Percentiles rank a stretch among this genome's conserved stretches.
Evolutionary conservation across 352 stramenopile species (phyloP).

Genomic region (Thalassiosira exigua): DNA sequence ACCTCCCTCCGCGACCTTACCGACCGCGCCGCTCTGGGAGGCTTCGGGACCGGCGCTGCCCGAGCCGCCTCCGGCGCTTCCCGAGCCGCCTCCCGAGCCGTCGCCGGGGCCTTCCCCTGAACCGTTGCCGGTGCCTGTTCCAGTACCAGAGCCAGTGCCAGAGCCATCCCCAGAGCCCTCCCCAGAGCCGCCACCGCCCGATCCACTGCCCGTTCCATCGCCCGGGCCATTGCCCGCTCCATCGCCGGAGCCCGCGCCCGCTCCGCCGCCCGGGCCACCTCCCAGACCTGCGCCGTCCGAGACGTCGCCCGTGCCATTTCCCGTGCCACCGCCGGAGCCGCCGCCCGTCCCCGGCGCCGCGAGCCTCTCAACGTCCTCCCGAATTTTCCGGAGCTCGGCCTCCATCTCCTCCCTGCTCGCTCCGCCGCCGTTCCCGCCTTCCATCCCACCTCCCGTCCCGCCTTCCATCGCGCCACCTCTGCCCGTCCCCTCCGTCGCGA

Average conservation of each 20-base stretch:
- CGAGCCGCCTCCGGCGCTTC: too few relatives aligned
- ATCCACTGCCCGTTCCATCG: background rate
- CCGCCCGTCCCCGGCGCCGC: background rate
- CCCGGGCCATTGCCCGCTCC: background rate
- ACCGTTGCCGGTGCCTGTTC: background rate
- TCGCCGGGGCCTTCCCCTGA: background rate
- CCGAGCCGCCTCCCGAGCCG: too few relatives aligned
- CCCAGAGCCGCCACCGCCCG: background rate
- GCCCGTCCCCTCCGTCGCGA: too few relatives aligned
- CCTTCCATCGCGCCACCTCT: too few relatives aligned
- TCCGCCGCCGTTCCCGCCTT: background rate
- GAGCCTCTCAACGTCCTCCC: slow-evolving; percentile 14
- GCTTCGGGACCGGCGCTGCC: too few relatives aligned
- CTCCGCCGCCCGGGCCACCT: background rate
- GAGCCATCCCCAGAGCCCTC: background rate
- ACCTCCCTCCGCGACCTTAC: too few relatives aligned
- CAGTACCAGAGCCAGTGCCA: background rate
- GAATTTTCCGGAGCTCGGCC: background rate
- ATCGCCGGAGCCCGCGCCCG: background rate
- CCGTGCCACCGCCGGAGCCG: background rate
- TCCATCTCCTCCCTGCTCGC: slow-evolving; percentile 8
- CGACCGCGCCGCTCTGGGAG: too few relatives aligned
- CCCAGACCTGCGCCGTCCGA: background rate
- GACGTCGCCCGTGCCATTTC: background rate
- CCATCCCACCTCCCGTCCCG: background rate